These are phyloP conservation scores for Kuraishia borneana DNA, from an alignment of 805 yeast genomes.

Conservation along the genomic window DNA sequence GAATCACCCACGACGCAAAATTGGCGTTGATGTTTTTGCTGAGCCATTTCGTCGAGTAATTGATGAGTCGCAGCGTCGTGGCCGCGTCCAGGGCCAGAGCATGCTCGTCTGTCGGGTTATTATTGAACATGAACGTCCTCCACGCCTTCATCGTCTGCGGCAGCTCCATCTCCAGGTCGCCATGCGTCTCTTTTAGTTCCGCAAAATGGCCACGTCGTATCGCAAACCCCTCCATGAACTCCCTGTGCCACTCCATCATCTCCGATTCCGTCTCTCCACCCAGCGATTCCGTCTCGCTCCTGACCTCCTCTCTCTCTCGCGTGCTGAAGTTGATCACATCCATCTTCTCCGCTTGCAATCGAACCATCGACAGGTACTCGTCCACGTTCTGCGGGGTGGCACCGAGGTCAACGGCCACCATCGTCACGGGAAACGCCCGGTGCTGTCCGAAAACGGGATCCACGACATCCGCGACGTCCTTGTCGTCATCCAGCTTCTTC, in stretches of 20 bases:
- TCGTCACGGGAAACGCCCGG: constrained; percentile 20
- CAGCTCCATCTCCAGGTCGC: constrained; percentile 13
- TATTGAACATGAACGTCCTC: constrained; percentile 25
- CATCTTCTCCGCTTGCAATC: constrained; percentile 15
- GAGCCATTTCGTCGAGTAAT: constrained; percentile 32
- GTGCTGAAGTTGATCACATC: not conserved
- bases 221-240: constrained; percentile 9
- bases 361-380: constrained; percentile 21
- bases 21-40: constrained; percentile 16
- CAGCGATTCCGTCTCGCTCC: constrained; percentile 1
- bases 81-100: constrained; percentile 23
- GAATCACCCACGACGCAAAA: constrained; percentile 27
- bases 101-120: constrained; percentile 19
- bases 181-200: constrained; percentile 6
- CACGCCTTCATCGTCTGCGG: constrained; percentile 28
- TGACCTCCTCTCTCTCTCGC: constrained; percentile 2
- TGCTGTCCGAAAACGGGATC: constrained; percentile 24
- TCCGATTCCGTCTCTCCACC: not conserved
- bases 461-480: constrained; percentile 18
- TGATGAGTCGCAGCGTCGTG: constrained; percentile 22
- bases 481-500: not conserved
- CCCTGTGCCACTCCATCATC: constrained; percentile 4
- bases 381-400: constrained; percentile 13
- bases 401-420: constrained; percentile 6
- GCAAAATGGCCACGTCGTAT: constrained; percentile 8